Evolutionary conservation across 306 rosid genomes (phyloP).

Genomic region (Psophocarpus tetragonolobus): DNA sequence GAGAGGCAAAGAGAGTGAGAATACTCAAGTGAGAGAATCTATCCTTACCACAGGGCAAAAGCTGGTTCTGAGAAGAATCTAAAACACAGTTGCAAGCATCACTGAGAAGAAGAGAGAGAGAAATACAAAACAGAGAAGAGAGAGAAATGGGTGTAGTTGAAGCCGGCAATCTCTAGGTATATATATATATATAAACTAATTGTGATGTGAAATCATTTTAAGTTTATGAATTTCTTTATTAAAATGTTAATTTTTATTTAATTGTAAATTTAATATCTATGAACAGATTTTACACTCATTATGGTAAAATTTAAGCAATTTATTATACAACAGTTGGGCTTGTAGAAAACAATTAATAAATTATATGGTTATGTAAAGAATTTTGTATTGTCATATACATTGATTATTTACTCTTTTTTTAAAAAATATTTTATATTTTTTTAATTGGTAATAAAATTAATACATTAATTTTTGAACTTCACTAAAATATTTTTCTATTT

Average conservation of each 20-base stretch:
- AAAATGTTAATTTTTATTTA: not conserved
- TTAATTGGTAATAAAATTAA: not conserved
- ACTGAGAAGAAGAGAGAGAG: not conserved
- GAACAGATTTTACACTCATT: not conserved
- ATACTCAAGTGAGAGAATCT: not conserved
- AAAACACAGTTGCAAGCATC: not conserved
- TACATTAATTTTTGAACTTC: not conserved
- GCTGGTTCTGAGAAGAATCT: conserved; percentile 21
- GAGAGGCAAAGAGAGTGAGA: not conserved
- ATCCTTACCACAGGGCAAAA: conserved; percentile 28
- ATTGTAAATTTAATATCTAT: not conserved
- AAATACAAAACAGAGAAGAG: not conserved
- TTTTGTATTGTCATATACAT: not conserved
- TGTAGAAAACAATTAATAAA: not conserved
- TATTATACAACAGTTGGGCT: no score
- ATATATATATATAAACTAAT: no score
- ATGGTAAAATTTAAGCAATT: not conserved
- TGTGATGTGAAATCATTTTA: not conserved
- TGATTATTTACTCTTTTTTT: not conserved
- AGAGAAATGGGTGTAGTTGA: not conserved
- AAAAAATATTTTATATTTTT: not conserved
- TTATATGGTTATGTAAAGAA: not conserved
- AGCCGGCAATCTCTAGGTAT: not conserved
- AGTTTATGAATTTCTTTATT: not conserved
- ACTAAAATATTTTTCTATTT: not conserved